Percentiles rank a stretch among this genome's conserved stretches.
phyloP scores from a whole-genome alignment of 2,329 filamentous ascomycete species.

The Colletotrichum neosansevieriae region DNA sequence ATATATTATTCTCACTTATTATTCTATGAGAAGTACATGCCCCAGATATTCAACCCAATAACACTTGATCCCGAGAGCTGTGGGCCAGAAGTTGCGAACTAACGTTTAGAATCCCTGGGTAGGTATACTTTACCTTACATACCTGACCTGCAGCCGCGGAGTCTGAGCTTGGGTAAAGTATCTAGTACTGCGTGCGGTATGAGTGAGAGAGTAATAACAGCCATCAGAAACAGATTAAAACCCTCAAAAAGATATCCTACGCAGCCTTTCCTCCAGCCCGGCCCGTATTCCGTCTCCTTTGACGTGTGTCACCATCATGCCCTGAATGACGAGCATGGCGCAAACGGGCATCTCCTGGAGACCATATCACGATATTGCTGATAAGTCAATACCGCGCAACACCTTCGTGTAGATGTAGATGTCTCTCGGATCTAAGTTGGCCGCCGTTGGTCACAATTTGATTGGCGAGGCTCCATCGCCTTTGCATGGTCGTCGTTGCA shows the following conservation, averaged over 20 bases:
- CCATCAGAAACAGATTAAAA: background rate
- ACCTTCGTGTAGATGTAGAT: background rate
- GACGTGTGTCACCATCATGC: slow-evolving; percentile 25
- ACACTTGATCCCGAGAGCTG: too few species aligned
- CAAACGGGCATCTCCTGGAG: slow-evolving; percentile 18
- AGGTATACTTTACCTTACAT: too few species aligned
- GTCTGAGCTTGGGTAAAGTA: background rate
- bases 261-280: background rate
- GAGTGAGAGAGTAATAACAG: too few species aligned
- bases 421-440: slow-evolving; percentile 5
- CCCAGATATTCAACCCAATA: too few species aligned
- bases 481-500: slow-evolving; percentile 25
- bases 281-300: background rate
- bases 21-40: too few species aligned
- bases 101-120: too few species aligned
- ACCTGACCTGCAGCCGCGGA: slow-evolving; percentile 7
- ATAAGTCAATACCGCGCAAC: background rate
- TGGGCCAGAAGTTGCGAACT: too few species aligned
- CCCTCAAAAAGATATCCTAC: background rate
- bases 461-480: slow-evolving; percentile 21
- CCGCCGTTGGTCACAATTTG: background rate
- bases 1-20: too few species aligned
- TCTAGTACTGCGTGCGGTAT: too few species aligned
- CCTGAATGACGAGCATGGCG: slow-evolving; percentile 24
- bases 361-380: background rate